A percentile compares a stretch with the other conserved stretches of the same genome.
Conservation (phyloP, 176 grass and related monocot species). For the Tillandsia leiboldiana region DNA sequence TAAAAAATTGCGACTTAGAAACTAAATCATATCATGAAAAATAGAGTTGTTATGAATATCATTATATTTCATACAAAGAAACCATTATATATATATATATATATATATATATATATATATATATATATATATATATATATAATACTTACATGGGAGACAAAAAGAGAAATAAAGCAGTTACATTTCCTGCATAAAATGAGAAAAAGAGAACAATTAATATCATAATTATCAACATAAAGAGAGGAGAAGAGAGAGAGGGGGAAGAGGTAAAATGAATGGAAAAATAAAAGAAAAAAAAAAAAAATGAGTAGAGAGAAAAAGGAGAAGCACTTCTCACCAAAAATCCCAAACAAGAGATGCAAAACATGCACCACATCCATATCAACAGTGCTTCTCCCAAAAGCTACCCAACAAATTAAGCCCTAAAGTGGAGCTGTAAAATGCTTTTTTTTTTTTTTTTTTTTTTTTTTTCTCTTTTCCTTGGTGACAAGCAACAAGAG, state of each 20-base stretch:
- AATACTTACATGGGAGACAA: constrained; percentile 13
- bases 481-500: too few relatives aligned
- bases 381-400: not conserved
- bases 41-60: too few relatives aligned
- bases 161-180: constrained; percentile 21
- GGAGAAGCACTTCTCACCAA: constrained; percentile 4
- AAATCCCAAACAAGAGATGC: constrained; percentile 21
- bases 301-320: not conserved
- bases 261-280: not conserved
- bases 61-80: too few relatives aligned
- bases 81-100: too few relatives aligned
- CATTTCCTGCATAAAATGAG: constrained; percentile 12
- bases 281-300: not conserved
- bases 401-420: too few relatives aligned
- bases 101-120: too few relatives aligned
- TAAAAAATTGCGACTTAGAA: not conserved
- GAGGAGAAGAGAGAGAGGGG: not conserved
- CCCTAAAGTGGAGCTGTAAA: too few relatives aligned
- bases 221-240: too few relatives aligned
- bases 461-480: too few relatives aligned
- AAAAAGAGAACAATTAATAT: not conserved
- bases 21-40: too few relatives aligned
- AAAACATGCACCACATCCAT: constrained; percentile 1
- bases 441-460: too few relatives aligned
- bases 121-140: too few relatives aligned